A percentile compares a stretch with the other conserved stretches of the same genome.
Evolutionary conservation across 2,329 filamentous ascomycete genomes (phyloP).

Genomic region (Botrytis byssoidea): DNA sequence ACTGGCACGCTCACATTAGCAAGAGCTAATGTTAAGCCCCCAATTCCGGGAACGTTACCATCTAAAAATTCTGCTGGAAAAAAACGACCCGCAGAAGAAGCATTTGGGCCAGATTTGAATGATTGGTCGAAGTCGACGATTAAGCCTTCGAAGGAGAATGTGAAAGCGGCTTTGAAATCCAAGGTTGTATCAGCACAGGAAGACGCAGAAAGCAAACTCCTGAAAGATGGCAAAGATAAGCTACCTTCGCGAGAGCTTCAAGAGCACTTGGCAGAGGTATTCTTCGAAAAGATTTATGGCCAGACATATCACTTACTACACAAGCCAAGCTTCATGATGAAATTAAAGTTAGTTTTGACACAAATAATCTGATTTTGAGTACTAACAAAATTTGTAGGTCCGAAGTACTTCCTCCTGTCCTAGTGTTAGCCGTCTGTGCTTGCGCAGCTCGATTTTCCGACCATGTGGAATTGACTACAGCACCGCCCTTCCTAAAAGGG

Average conservation of each 20-base stretch:
- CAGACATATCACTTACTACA: conserved; percentile 93
- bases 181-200: conserved; percentile 59
- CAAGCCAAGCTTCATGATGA: conserved; percentile 95
- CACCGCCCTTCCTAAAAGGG: conserved; percentile 78
- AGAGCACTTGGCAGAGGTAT: conserved; percentile 89
- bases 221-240: conserved; percentile 78
- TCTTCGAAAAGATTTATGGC: conserved; percentile 93
- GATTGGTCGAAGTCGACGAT: conserved; percentile 69
- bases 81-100: conserved; percentile 83
- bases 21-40: conserved; percentile 81
- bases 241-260: conserved; percentile 85
- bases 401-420: conserved; percentile 79
- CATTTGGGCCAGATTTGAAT: conserved; percentile 78
- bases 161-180: conserved; percentile 43
- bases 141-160: conserved; percentile 48
- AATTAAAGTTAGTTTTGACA: conserved; percentile 59
- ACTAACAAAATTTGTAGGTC: conserved; percentile 48
- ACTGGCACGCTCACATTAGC: conserved; percentile 62
- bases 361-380: not conserved
- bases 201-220: conserved; percentile 70
- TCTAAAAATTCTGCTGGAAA: conserved; percentile 57
- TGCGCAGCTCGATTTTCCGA: conserved; percentile 93
- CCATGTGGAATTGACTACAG: conserved; percentile 72
- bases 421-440: conserved; percentile 91
- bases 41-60: conserved; percentile 56